Percentiles rank a stretch among this genome's conserved stretches.
Evolutionary conservation across 805 yeast genomes (phyloP).

Genomic region (Tetrapisispora arboricola): DNA sequence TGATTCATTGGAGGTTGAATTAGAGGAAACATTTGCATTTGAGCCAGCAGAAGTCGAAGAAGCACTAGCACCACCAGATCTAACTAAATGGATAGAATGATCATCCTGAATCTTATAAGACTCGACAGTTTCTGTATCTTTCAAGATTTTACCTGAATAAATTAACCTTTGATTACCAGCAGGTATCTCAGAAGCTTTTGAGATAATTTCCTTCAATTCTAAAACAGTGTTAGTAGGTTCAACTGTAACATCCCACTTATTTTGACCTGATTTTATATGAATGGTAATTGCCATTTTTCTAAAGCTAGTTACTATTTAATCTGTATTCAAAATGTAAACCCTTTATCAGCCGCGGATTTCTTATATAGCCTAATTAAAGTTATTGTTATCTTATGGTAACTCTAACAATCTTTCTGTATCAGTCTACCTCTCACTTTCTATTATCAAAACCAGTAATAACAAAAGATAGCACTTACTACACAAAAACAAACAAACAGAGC

Average conservation of each 20-base stretch:
- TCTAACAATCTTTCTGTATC: too few relatives aligned
- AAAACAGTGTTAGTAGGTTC: conserved; percentile 45
- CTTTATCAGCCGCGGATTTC: too few relatives aligned
- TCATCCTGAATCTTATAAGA: conserved; percentile 76
- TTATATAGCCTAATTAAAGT: too few relatives aligned
- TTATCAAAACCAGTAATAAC: too few relatives aligned
- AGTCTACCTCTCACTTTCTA: too few relatives aligned
- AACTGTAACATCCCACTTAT: conserved; percentile 59
- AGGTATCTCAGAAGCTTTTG: conserved; percentile 53
- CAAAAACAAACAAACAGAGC: too few relatives aligned
- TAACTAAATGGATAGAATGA: conserved; percentile 82
- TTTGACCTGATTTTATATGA: conserved; percentile 51
- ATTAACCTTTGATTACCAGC: conserved; percentile 78
- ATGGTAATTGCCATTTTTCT: conserved; percentile 12
- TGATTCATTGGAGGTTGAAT: not conserved
- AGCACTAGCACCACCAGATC: conserved; percentile 50
- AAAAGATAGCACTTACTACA: too few relatives aligned
- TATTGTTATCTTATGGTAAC: too few relatives aligned
- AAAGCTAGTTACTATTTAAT: not conserved
- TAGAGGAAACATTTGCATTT: conserved; percentile 16
- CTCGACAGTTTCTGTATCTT: conserved; percentile 66
- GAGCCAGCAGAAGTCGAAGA: conserved; percentile 18
- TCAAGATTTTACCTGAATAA: conserved; percentile 87
- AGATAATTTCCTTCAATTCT: conserved; percentile 59
- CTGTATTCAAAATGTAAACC: too few relatives aligned